phyloP scores from a whole-genome alignment of 1,284 basidiomycete genomes.

The Polyporus tsugae region DNA sequence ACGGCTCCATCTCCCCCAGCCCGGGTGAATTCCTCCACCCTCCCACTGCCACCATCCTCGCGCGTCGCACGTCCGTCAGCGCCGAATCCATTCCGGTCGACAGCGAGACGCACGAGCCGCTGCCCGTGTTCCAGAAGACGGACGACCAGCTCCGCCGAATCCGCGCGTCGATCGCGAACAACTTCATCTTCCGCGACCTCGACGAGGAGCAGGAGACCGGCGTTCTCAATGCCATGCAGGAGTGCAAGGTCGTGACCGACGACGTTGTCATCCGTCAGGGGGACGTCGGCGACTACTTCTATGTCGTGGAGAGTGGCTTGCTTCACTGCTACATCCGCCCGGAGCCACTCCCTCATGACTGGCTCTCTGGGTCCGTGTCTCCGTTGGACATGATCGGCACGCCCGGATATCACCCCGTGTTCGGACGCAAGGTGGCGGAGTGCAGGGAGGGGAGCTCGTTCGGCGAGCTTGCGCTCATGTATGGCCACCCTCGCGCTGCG shows the following conservation, averaged over 20 bases:
- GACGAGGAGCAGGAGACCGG: constrained; percentile 96
- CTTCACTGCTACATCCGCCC: constrained; percentile 89
- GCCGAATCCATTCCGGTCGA: constrained; percentile 96
- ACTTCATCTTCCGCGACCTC: constrained; percentile 96
- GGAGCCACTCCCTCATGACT: constrained; percentile 66
- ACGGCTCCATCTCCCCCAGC: constrained; percentile 47
- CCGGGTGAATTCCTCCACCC: constrained; percentile 71
- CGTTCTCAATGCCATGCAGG: constrained; percentile 96
- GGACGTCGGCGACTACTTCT: constrained; percentile 97
- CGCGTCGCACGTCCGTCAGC: constrained; percentile 92
- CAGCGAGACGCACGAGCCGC: constrained; percentile 66
- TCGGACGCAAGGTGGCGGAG: constrained; percentile 86
- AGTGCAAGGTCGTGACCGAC: constrained; percentile 75
- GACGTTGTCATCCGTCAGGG: constrained; percentile 96
- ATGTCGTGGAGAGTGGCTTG: constrained; percentile 92
- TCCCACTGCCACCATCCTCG: constrained; percentile 82
- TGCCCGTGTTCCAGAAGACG: constrained; percentile 85
- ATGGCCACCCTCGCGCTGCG: constrained; percentile 95
- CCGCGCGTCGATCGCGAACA: constrained; percentile 85
- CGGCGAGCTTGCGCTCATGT: constrained; percentile 98
- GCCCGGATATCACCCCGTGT: constrained; percentile 71
- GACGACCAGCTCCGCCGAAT: constrained; percentile 89
- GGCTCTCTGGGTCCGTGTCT: constrained; percentile 51
- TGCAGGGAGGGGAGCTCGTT: constrained; percentile 91
- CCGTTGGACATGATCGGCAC: constrained; percentile 64